Evolutionary conservation across 1,284 basidiomycete genomes (phyloP).

Genomic region (Tranzscheliella williamsii): DNA sequence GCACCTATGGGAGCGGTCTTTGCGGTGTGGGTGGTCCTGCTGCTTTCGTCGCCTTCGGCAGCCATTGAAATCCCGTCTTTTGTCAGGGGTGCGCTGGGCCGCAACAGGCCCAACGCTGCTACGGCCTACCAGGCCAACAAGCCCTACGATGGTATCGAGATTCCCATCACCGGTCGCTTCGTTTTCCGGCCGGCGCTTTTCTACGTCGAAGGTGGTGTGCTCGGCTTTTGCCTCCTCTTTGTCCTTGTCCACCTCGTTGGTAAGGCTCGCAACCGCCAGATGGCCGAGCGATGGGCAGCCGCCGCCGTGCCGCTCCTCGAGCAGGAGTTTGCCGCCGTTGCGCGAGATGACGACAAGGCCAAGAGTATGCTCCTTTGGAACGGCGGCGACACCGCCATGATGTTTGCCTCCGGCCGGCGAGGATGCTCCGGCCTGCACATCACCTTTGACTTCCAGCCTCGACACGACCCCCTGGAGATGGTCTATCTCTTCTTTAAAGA

Average conservation of each 20-base stretch:
- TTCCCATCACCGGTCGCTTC: slow-evolving; percentile 18
- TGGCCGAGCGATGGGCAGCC: slow-evolving; percentile 31
- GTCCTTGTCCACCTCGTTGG: slow-evolving; percentile 44
- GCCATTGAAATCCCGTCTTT: slow-evolving; percentile 32
- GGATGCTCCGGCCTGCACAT: slow-evolving; percentile 50
- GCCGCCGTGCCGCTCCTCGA: slow-evolving; percentile 32
- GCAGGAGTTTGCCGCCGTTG: slow-evolving; percentile 47
- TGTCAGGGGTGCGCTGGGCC: slow-evolving; percentile 3
- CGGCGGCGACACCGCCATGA: slow-evolving; percentile 48
- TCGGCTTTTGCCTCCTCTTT: slow-evolving; percentile 38
- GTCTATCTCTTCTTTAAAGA: slow-evolving; percentile 37
- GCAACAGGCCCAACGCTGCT: slow-evolving; percentile 20
- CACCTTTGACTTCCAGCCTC: slow-evolving; percentile 38
- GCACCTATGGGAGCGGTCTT: slow-evolving; percentile 21
- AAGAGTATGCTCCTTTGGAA: slow-evolving; percentile 50
- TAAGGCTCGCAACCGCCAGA: slow-evolving; percentile 36
- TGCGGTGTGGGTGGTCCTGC: slow-evolving; percentile 28
- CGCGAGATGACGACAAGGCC: slow-evolving; percentile 29
- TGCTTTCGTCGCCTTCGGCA: slow-evolving; percentile 22
- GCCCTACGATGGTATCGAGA: slow-evolving; percentile 33
- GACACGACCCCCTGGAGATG: slow-evolving; percentile 50
- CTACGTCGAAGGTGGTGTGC: slow-evolving; percentile 37
- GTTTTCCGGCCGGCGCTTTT: slow-evolving; percentile 44
- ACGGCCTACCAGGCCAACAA: slow-evolving; percentile 31
- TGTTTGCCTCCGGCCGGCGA: slow-evolving; percentile 56